phyloP scores from a whole-genome alignment of 805 yeast genomes.

The Nakazawaea molendinolei region DNA sequence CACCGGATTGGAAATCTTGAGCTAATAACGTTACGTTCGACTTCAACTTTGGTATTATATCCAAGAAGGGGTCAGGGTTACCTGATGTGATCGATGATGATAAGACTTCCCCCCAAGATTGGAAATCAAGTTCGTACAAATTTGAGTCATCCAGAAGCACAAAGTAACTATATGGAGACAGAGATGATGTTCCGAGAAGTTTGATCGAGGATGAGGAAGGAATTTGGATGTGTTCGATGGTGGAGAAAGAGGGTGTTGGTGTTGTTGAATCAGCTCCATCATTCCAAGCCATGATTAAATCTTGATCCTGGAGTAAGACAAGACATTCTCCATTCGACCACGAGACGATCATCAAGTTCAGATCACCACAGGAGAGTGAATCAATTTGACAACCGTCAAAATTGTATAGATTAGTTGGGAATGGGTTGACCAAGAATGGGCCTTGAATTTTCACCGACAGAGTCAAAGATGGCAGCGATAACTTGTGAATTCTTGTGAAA shows the following conservation, averaged over 20 bases:
- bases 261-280: conserved; percentile 12
- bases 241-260: conserved; percentile 4
- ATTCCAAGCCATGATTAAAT: conserved; percentile 30
- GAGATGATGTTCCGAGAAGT: conserved; percentile 7
- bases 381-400: conserved; percentile 33
- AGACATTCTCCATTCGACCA: conserved; percentile 21
- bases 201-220: conserved; percentile 2
- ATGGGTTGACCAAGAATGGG: conserved; percentile 48
- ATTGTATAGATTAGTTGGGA: conserved; percentile 45
- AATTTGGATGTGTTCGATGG: conserved; percentile 10
- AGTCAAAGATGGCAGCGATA: neutral
- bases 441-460: conserved; percentile 33
- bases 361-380: conserved; percentile 20
- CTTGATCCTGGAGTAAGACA: conserved; percentile 25
- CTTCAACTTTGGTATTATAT: no score
- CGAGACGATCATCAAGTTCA: conserved; percentile 16
- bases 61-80: no score
- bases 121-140: conserved; percentile 21
- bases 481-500: neutral
- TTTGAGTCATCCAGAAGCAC: conserved; percentile 12
- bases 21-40: no score
- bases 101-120: conserved; percentile 20
- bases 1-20: no score
- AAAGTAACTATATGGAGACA: conserved; percentile 15
- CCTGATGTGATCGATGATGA: conserved; percentile 14